A percentile compares a stretch with the other conserved stretches of the same genome.
These are phyloP conservation scores for Lathyrus oleraceus DNA, from an alignment of 306 rosid genomes.

Conservation along the genomic window DNA sequence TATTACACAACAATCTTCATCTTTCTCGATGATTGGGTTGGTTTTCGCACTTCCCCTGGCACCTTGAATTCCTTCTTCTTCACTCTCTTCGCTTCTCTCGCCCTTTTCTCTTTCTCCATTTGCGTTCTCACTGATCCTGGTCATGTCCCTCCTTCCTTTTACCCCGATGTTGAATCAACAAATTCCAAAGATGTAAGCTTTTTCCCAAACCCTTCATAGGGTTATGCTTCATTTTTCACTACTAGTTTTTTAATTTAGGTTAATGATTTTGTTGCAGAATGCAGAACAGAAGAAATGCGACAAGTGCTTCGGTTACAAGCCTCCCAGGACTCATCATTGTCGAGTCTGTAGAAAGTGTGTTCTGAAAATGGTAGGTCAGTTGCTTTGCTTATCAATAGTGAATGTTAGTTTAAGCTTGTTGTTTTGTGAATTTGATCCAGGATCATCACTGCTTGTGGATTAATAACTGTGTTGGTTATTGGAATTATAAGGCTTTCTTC, in stretches of 20 bases:
- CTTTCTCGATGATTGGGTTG: slow-evolving; percentile 73
- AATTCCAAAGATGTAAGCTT: slow-evolving; percentile 57
- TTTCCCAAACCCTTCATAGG: not conserved
- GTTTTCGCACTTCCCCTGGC: slow-evolving; percentile 66
- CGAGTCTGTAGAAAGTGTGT: slow-evolving; percentile 91
- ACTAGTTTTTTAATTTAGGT: slow-evolving; percentile 8
- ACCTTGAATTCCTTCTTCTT: slow-evolving; percentile 56
- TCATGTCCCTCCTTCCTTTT: slow-evolving; percentile 64
- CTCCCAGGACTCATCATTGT: slow-evolving; percentile 96
- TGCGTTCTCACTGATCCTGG: slow-evolving; percentile 86
- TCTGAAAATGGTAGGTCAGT: slow-evolving; percentile 82
- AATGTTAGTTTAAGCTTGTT: slow-evolving; percentile 8
- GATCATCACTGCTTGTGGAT: slow-evolving; percentile 94
- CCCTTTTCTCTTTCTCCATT: slow-evolving; percentile 65
- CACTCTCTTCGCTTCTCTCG: slow-evolving; percentile 53
- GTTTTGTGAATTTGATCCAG: slow-evolving; percentile 52
- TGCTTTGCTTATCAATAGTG: slow-evolving; percentile 23
- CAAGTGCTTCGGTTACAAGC: slow-evolving; percentile 72
- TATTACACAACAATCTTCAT: slow-evolving; percentile 67
- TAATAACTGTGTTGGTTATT: slow-evolving; percentile 88
- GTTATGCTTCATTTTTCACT: too few relatives aligned
- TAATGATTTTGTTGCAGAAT: slow-evolving; percentile 43
- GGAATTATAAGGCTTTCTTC: slow-evolving; percentile 87
- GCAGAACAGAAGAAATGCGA: slow-evolving; percentile 60
- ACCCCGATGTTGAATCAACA: slow-evolving; percentile 71